phyloP scores from a whole-genome alignment of 2,329 filamentous ascomycete species.

The Capronia coronata region DNA sequence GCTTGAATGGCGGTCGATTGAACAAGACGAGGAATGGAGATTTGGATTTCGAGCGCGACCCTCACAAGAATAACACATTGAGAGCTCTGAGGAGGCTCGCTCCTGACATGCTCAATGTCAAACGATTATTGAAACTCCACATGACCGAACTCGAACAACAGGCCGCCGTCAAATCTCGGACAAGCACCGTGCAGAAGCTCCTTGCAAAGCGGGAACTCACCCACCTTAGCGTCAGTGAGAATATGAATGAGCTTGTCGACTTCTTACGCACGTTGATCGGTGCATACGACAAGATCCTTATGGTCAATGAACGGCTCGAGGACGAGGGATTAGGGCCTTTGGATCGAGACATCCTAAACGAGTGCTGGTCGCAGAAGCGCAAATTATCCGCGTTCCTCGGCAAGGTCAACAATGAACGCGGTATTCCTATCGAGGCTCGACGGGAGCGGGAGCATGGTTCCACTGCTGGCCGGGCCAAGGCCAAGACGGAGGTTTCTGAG shows the following conservation, averaged over 20 bases:
- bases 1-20: conserved; percentile 17
- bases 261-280: conserved; percentile 32
- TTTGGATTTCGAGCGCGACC: conserved; percentile 25
- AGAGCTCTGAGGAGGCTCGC: conserved; percentile 20
- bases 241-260: conserved; percentile 22
- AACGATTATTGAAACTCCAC: conserved; percentile 20
- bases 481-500: background rate
- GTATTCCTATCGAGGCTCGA: conserved; percentile 1
- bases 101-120: conserved; percentile 16
- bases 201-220: conserved; percentile 17
- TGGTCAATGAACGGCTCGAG: conserved; percentile 23
- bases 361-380: conserved; percentile 18
- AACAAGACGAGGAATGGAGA: conserved; percentile 22
- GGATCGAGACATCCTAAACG: conserved; percentile 13
- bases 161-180: conserved; percentile 11
- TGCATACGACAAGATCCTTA: conserved; percentile 31
- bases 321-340: conserved; percentile 25
- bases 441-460: conserved; percentile 1
- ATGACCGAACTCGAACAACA: conserved; percentile 22
- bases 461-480: background rate
- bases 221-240: conserved; percentile 13
- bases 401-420: conserved; percentile 9
- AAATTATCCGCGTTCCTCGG: conserved; percentile 15
- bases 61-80: conserved; percentile 24
- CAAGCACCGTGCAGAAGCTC: conserved; percentile 13